phyloP scores from a whole-genome alignment of 148 eudicot species.

The Rhododendron ferrugineum region DNA sequence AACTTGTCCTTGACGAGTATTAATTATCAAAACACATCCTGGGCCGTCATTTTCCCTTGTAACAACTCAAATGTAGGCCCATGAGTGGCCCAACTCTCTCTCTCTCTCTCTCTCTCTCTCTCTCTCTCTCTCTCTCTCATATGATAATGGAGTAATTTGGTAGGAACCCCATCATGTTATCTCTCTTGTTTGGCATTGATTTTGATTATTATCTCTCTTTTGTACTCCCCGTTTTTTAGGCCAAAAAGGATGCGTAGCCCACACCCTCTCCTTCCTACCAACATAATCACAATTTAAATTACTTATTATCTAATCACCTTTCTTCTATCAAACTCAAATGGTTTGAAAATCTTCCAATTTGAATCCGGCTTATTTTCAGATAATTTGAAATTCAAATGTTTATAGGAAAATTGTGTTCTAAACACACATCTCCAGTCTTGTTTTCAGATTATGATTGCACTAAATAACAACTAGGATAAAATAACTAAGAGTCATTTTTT shows the following conservation, averaged over 20 bases:
- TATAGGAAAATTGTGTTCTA: not conserved
- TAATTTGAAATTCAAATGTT: not conserved
- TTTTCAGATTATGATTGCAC: not conserved
- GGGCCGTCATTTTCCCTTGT: too few relatives aligned
- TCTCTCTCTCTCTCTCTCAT: not conserved
- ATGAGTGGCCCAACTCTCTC: not conserved
- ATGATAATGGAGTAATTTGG: not conserved
- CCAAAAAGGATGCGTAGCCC: constrained; percentile 12
- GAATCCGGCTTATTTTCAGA: not conserved
- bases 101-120: too few relatives aligned
- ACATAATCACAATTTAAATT: not conserved
- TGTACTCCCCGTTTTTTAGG: not conserved
- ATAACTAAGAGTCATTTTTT: not conserved
- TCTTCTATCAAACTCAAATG: not conserved
- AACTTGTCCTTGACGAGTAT: too few relatives aligned
- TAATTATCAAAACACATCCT: too few relatives aligned
- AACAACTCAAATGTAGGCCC: constrained; percentile 17
- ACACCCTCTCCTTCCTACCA: constrained; percentile 11
- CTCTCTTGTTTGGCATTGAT: constrained; percentile 11
- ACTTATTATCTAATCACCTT: constrained; percentile 7
- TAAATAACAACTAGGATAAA: not conserved
- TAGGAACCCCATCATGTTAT: not conserved
- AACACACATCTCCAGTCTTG: not conserved
- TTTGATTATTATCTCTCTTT: constrained; percentile 5
- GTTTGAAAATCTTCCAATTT: not conserved